A percentile compares a stretch with the other conserved stretches of the same genome.
These are phyloP conservation scores for Adansonia madagascariensis DNA, from an alignment of 441 rosid species.

Conservation along the genomic window DNA sequence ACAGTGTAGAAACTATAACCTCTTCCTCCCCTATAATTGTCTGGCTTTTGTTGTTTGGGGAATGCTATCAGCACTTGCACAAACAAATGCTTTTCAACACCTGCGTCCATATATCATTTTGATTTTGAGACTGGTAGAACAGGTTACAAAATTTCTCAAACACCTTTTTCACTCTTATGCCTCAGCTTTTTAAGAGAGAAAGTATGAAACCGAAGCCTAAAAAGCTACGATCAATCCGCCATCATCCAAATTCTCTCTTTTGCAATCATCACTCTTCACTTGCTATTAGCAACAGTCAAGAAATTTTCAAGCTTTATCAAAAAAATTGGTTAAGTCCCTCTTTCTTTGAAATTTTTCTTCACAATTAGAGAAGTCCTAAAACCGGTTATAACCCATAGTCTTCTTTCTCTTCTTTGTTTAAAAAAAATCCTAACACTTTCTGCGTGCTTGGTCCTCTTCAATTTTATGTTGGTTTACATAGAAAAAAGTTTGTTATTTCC, in stretches of 20 bases:
- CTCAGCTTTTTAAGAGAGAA: neutral
- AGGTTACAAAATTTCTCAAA: neutral
- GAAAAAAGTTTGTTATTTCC: neutral
- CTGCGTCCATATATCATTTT: no score
- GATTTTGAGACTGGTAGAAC: neutral
- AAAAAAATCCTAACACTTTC: neutral
- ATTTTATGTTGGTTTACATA: neutral
- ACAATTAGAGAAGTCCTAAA: neutral
- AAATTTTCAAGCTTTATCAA: neutral
- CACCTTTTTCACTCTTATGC: neutral
- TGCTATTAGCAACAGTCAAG: neutral
- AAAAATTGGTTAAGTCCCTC: neutral
- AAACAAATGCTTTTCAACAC: no score
- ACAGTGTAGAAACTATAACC: neutral
- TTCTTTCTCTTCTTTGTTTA: neutral
- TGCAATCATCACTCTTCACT: neutral
- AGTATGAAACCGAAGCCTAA: neutral
- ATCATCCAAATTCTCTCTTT: neutral
- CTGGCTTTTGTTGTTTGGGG: neutral
- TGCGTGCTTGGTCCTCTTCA: neutral
- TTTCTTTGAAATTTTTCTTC: neutral
- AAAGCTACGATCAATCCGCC: constrained; percentile 7
- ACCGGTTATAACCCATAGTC: neutral
- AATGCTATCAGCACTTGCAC: neutral
- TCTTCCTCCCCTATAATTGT: neutral